phyloP scores from a whole-genome alignment of 1,139 yeast genomes.

The Blastobotrys proliferans region DNA sequence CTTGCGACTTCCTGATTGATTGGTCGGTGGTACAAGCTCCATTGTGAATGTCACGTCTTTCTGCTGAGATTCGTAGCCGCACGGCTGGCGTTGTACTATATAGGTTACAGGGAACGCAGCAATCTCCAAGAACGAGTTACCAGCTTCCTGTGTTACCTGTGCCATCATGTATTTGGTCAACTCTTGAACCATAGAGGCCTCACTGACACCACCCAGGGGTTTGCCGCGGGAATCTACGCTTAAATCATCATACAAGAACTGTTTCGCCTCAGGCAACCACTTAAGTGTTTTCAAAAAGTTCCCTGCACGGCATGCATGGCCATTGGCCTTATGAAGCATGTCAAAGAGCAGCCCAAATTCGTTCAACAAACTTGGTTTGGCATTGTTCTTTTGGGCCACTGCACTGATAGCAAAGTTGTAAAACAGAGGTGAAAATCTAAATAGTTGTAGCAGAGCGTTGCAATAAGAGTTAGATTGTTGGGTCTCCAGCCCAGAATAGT shows the following conservation, averaged over 20 bases:
- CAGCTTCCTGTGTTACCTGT: constrained; percentile 30
- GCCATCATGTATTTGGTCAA: constrained; percentile 61
- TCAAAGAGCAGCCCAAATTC: constrained; percentile 89
- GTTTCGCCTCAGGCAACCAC: constrained; percentile 39
- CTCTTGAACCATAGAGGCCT: constrained; percentile 44
- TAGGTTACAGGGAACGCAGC: constrained; percentile 17
- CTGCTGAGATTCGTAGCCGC: constrained; percentile 19
- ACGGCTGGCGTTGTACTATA: constrained; percentile 18
- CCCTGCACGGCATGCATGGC: constrained; percentile 64
- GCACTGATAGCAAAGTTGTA: constrained; percentile 62
- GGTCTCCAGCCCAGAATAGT: constrained; percentile 81
- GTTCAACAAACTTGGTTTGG: constrained; percentile 51
- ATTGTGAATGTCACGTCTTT: constrained; percentile 4
- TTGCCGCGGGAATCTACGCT: constrained; percentile 10
- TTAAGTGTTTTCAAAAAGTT: constrained; percentile 57
- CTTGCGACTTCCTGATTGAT: constrained; percentile 4
- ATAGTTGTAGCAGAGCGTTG: constrained; percentile 78
- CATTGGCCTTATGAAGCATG: constrained; percentile 80
- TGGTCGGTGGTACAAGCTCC: constrained; percentile 7
- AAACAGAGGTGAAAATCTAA: constrained; percentile 68
- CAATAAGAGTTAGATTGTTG: constrained; percentile 78
- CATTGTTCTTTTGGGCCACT: constrained; percentile 35
- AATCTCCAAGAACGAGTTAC: constrained; percentile 2
- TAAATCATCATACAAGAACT: constrained; percentile 48
- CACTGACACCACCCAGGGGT: constrained; percentile 15